Evolutionary conservation across 306 rosid genomes (phyloP).

Genomic region (Cucumis cinereus): DNA sequence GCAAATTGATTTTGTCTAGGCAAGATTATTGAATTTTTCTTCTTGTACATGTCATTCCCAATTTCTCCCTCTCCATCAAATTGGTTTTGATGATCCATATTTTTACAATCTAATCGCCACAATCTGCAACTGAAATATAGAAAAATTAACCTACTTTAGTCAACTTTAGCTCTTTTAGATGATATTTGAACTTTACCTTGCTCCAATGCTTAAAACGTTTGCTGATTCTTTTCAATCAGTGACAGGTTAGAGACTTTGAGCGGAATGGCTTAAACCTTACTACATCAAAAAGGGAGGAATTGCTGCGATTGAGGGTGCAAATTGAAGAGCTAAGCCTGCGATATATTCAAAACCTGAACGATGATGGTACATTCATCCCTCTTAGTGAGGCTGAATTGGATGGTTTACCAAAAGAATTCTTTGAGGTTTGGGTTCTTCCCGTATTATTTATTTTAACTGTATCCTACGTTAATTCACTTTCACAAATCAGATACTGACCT

Average conservation of each 20-base stretch:
- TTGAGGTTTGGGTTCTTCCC: constrained; percentile 43
- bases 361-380: constrained; percentile 45
- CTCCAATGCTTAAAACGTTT: constrained; percentile 17
- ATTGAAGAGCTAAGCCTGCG: constrained; percentile 62
- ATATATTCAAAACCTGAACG: constrained; percentile 66
- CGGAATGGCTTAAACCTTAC: constrained; percentile 88
- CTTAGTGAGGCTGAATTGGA: constrained; percentile 55
- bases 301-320: constrained; percentile 53
- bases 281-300: constrained; percentile 69
- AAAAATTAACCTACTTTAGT: background rate
- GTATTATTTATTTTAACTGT: background rate
- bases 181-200: constrained; percentile 3
- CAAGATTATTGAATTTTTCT: background rate
- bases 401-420: constrained; percentile 70
- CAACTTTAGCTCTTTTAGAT: background rate
- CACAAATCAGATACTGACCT: background rate
- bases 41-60: background rate
- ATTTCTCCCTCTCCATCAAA: background rate
- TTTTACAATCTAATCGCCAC: background rate
- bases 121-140: background rate
- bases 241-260: constrained; percentile 97
- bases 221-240: constrained; percentile 79
- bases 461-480: background rate
- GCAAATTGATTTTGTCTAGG: background rate
- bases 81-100: background rate